These are phyloP conservation scores for Talaromyces sp. DNA, from an alignment of 2,329 filamentous ascomycete genomes.

Conservation along the genomic window DNA sequence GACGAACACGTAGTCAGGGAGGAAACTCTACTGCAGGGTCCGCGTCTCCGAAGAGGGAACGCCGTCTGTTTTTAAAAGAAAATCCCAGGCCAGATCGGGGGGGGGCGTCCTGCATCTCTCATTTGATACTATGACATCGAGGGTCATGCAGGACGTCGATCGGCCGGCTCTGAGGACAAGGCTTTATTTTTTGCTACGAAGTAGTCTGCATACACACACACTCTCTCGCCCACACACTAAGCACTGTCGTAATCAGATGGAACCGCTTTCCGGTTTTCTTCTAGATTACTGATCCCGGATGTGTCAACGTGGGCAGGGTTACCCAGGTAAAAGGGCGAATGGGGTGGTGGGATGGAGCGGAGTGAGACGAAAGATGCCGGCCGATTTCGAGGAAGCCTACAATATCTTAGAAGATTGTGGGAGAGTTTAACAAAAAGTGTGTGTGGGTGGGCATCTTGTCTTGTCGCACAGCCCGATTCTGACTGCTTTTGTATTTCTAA, in stretches of 20 bases:
- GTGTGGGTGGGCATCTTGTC: conserved; percentile 23
- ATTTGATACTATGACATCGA: conserved; percentile 41
- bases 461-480: conserved; percentile 22
- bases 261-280: conserved; percentile 10
- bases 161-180: conserved; percentile 38
- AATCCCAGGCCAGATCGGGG: conserved; percentile 21
- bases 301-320: conserved; percentile 10
- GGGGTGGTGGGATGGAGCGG: not conserved
- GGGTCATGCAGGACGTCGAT: conserved; percentile 47
- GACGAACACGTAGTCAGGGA: conserved; percentile 20
- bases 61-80: conserved; percentile 20
- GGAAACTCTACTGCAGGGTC: conserved; percentile 20
- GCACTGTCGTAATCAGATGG: not conserved
- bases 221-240: not conserved
- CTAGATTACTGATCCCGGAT: conserved; percentile 8
- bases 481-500: conserved; percentile 5
- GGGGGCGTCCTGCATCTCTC: conserved; percentile 35
- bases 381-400: conserved; percentile 21
- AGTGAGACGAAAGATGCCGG: not conserved
- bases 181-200: conserved; percentile 17
- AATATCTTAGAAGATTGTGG: conserved; percentile 21
- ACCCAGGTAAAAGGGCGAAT: conserved; percentile 3
- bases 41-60: conserved; percentile 16
- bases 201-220: not conserved
- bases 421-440: not conserved